Conservation (phyloP, 2,329 filamentous ascomycete genomes). For the Chaetomium sp. region DNA sequence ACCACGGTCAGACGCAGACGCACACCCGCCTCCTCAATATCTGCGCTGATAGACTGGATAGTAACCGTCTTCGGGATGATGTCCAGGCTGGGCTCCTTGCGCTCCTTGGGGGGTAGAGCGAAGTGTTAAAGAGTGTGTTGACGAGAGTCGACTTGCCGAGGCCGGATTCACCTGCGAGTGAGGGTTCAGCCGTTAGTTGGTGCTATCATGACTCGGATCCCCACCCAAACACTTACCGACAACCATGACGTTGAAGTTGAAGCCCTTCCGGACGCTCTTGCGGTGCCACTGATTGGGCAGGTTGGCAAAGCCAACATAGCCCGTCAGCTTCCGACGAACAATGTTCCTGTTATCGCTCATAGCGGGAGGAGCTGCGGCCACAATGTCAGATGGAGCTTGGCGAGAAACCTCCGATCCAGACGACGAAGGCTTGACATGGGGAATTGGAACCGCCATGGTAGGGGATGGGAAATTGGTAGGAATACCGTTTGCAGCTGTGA, state of each 20-base stretch:
- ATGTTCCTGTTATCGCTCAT: constrained; percentile 84
- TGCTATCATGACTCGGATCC: constrained; percentile 9
- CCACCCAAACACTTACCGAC: constrained; percentile 71
- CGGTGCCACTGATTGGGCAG: constrained; percentile 99
- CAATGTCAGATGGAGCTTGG: constrained; percentile 45
- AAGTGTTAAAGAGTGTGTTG: constrained; percentile 99
- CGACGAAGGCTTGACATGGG: constrained; percentile 44
- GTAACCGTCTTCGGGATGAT: constrained; percentile 98
- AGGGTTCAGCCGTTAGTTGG: constrained; percentile 11
- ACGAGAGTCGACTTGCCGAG: constrained; percentile 98
- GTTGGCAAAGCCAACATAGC: constrained; percentile 98
- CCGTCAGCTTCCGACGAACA: constrained; percentile 95
- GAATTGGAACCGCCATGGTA: constrained; percentile 46
- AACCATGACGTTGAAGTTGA: constrained; percentile 99
- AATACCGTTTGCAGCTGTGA: constrained; percentile 48
- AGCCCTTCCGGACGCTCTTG: constrained; percentile 99
- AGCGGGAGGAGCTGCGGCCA: constrained; percentile 46
- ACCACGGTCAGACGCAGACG: constrained; percentile 95
- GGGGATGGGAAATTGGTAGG: constrained; percentile 43
- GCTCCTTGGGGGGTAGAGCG: constrained; percentile 98
- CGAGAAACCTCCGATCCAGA: constrained; percentile 38
- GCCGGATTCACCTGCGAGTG: constrained; percentile 83
- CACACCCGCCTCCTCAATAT: constrained; percentile 98
- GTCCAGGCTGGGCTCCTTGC: constrained; percentile 94
- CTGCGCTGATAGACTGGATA: constrained; percentile 91